phyloP scores from a whole-genome alignment of 1,284 basidiomycete genomes.

The Hymenochaete sp. region DNA sequence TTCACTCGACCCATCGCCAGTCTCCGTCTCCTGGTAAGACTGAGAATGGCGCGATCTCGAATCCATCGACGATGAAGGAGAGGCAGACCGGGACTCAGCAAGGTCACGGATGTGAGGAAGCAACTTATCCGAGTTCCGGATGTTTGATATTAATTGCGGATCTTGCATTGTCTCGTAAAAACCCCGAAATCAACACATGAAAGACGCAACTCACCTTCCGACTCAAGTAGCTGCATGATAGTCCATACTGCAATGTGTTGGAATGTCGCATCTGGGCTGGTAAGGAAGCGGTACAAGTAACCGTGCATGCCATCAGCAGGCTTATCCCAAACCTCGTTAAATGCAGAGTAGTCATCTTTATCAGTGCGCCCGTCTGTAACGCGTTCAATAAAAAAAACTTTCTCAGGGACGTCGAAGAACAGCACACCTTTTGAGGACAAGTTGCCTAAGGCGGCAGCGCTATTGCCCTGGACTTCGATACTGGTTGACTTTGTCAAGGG shows the following conservation, averaged over 20 bases:
- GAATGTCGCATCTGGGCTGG: slow-evolving; percentile 95
- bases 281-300: slow-evolving; percentile 93
- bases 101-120: slow-evolving; percentile 81
- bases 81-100: slow-evolving; percentile 62
- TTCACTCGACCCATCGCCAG: slow-evolving; percentile 76
- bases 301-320: slow-evolving; percentile 96
- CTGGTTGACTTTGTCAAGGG: slow-evolving; percentile 93
- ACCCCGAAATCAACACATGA: background rate
- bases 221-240: slow-evolving; percentile 93
- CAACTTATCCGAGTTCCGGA: slow-evolving; percentile 73
- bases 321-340: slow-evolving; percentile 97
- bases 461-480: slow-evolving; percentile 98
- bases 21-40: slow-evolving; percentile 75
- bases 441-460: slow-evolving; percentile 95
- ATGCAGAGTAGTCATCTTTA: slow-evolving; percentile 93
- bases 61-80: slow-evolving; percentile 60
- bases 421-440: slow-evolving; percentile 87
- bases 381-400: slow-evolving; percentile 6
- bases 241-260: slow-evolving; percentile 99
- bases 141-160: slow-evolving; percentile 82
- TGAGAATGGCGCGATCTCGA: slow-evolving; percentile 63
- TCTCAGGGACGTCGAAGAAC: slow-evolving; percentile 1
- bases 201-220: slow-evolving; percentile 54
- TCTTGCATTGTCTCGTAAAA: slow-evolving; percentile 37
- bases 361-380: slow-evolving; percentile 60